Conservation (phyloP, 305 asterid genomes). For the Solanum chacoense region DNA sequence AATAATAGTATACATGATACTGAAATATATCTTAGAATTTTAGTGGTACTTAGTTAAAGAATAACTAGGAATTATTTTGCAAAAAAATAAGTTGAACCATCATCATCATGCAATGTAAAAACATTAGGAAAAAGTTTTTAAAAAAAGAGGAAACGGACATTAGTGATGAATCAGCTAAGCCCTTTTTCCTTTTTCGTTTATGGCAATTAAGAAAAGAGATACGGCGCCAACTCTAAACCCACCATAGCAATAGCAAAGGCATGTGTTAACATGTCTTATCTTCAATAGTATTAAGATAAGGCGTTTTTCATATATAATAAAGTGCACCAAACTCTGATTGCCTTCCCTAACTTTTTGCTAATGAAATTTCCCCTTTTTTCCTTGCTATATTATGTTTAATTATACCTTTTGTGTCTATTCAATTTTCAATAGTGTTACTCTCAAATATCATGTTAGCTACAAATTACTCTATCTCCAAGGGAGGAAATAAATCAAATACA, state of each 20-base stretch:
- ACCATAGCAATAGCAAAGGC: background rate
- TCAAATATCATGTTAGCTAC: background rate
- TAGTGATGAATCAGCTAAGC: background rate
- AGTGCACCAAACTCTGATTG: background rate
- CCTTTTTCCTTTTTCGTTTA: background rate
- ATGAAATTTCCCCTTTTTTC: background rate
- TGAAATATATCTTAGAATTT: background rate
- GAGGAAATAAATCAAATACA: background rate
- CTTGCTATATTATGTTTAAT: background rate
- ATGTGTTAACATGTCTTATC: background rate
- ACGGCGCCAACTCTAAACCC: background rate
- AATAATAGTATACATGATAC: background rate
- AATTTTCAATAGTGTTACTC: background rate
- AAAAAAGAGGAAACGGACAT: background rate
- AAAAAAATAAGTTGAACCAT: background rate
- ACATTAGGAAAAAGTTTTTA: background rate
- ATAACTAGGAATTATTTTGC: background rate
- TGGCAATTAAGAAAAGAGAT: background rate
- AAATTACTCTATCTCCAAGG: background rate
- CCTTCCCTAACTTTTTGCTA: background rate
- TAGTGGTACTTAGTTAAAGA: background rate
- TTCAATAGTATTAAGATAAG: background rate
- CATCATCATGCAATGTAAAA: background rate
- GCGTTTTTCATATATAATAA: background rate
- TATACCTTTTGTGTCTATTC: background rate